Base-by-base conservation (phyloP, 2,329 filamentous ascomycete genomes). In the Hypoxylon sp. region DNA sequence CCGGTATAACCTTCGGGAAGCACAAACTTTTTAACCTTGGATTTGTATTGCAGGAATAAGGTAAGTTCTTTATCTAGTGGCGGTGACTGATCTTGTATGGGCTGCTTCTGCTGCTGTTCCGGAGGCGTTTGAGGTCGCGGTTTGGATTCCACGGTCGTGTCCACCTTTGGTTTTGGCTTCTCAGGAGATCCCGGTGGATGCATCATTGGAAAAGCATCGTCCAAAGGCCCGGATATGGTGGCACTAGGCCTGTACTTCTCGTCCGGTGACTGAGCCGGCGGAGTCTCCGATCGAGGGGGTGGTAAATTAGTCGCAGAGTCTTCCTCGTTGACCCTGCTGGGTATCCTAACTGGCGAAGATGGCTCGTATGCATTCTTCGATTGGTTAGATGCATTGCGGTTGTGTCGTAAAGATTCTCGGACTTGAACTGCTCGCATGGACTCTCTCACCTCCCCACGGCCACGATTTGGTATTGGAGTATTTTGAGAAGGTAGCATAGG, bases 1-100 rank as follows among this genome's bases (percentile, higher is more conserved):
- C 95, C 93, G 32, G 91, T 90, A 72, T 91, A 91, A 1, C 95
- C 95, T 78, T 97, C 94, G 0, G 93, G 83, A 35, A 98, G 87
- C 15, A 97, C 89, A 77, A 97, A 97, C 79, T 98, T 98, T 82
- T 98, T 98, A 74, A 98, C 94, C 78, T 96, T 96, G 74, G 92
- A 96, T 79, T 97, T 97, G 82, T 98, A 98, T 80, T 98, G 95
- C 68, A 98, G 80, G 79, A 98, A 99, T 42, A 99, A 83, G 0
- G 95, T 98, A 55, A 99, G 85, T 73, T 98, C 94, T 77, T 97
- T 97, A 7, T 90, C 91, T 15, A 83, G 84, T 37, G 92, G 90
- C 7, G 93, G 93, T 0, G 92, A 92, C 56, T 86, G 84, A 46
- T 91, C 90, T 21, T 88, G 84, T 31, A 82, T 79, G 69, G 88